phyloP scores from a whole-genome alignment of 2,329 filamentous ascomycete genomes.

The Diaporthe helianthi region DNA sequence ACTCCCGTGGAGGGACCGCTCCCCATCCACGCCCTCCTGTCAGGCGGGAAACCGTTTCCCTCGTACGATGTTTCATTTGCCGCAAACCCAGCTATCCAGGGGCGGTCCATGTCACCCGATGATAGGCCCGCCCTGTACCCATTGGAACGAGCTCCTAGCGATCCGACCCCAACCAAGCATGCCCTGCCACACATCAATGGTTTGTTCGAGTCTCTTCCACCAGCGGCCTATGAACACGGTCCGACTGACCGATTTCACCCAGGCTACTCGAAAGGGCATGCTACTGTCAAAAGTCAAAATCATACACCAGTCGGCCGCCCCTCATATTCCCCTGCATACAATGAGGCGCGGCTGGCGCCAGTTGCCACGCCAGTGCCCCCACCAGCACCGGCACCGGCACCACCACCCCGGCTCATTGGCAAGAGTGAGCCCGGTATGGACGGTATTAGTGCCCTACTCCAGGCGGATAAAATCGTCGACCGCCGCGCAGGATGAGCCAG shows the following conservation, averaged over 20 bases:
- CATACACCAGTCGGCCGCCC: slow-evolving; percentile 1
- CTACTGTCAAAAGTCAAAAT: neutral
- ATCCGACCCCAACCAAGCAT: slow-evolving; percentile 11
- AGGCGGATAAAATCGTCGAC: slow-evolving; percentile 66
- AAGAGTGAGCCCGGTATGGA: slow-evolving; percentile 52
- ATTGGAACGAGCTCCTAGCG: slow-evolving; percentile 27
- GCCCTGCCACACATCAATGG: slow-evolving; percentile 34
- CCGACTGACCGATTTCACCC: neutral
- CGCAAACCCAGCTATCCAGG: slow-evolving; percentile 12
- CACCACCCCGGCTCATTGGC: slow-evolving; percentile 33
- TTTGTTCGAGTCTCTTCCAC: slow-evolving; percentile 20
- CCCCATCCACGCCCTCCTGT: slow-evolving; percentile 62
- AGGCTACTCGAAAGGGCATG: slow-evolving; percentile 38
- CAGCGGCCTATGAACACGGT: neutral
- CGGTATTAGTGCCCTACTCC: slow-evolving; percentile 65
- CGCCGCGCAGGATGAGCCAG: slow-evolving; percentile 42
- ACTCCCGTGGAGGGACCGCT: slow-evolving; percentile 58
- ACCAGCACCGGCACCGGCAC: neutral
- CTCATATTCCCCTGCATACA: slow-evolving; percentile 29
- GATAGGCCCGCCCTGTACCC: slow-evolving; percentile 16
- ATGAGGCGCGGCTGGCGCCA: slow-evolving; percentile 10
- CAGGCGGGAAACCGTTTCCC: slow-evolving; percentile 36
- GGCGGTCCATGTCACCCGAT: slow-evolving; percentile 35
- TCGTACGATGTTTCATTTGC: slow-evolving; percentile 23
- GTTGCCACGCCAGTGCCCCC: slow-evolving; percentile 32